A percentile compares a stretch with the other conserved stretches of the same genome.
Conservation (phyloP, 768 basidiomycete species). For the Pholiota molesta region DNA sequence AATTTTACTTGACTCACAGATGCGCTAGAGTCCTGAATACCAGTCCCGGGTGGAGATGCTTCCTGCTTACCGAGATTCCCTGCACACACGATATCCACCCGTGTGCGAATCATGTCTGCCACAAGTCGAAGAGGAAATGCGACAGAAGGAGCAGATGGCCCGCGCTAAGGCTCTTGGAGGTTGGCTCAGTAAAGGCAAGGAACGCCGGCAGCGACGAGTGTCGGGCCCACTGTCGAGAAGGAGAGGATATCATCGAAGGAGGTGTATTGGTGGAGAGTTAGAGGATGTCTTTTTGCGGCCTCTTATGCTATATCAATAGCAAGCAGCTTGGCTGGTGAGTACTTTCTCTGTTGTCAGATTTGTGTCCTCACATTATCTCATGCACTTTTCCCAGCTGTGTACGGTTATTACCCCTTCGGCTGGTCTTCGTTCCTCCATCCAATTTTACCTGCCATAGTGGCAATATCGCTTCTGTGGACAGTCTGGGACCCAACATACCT, state of each 20-base stretch:
- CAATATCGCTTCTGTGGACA: constrained; percentile 74
- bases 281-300: constrained; percentile 67
- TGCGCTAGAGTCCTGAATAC: constrained; percentile 71
- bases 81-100: constrained; percentile 85
- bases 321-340: constrained; percentile 52
- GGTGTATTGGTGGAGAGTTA: constrained; percentile 64
- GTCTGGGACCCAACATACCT: constrained; percentile 88
- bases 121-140: constrained; percentile 81
- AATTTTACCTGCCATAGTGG: constrained; percentile 49
- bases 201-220: constrained; percentile 48
- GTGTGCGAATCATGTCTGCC: constrained; percentile 79
- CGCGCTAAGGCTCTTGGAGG: constrained; percentile 74
- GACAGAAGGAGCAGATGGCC: constrained; percentile 80
- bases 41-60: constrained; percentile 60
- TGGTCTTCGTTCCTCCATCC: constrained; percentile 35
- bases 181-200: constrained; percentile 71
- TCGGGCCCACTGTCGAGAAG: constrained; percentile 41
- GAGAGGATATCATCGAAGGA: constrained; percentile 49
- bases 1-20: constrained; percentile 6
- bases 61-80: constrained; percentile 71
- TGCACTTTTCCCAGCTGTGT: constrained; percentile 25
- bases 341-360: not conserved
- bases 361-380: not conserved
- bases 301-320: constrained; percentile 46
- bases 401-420: constrained; percentile 32